Percentiles rank a stretch among this genome's conserved stretches.
Conservation (phyloP, 768 basidiomycete species). For the Pisolithus marmoratus region DNA sequence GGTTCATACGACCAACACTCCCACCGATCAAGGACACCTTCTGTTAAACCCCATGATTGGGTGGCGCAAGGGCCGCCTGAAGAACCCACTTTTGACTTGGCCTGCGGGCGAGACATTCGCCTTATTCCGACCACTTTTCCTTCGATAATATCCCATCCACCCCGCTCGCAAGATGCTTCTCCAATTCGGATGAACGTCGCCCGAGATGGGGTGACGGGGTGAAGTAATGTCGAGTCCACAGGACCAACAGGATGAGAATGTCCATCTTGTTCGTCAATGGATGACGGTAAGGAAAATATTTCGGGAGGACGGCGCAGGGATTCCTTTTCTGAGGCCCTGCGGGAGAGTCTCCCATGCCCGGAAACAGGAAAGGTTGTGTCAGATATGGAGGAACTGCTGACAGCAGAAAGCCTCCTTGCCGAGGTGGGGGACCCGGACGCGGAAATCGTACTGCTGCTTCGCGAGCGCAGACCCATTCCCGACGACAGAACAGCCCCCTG, state of each 20-base stretch:
- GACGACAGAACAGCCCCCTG: conserved; percentile 40
- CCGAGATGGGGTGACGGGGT: conserved; percentile 36
- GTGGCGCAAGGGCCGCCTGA: conserved; percentile 8
- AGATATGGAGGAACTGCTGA: conserved; percentile 27
- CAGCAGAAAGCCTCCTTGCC: conserved; percentile 43
- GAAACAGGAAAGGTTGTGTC: conserved; percentile 71
- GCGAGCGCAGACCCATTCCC: conserved; percentile 47
- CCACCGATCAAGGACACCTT: conserved; percentile 72
- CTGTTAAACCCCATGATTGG: conserved; percentile 42
- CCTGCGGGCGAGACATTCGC: conserved; percentile 48
- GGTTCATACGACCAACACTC: conserved; percentile 79
- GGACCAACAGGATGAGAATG: conserved; percentile 26
- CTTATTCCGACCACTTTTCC: conserved; percentile 65
- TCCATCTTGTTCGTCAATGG: conserved; percentile 22
- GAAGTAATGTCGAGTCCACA: conserved; percentile 27
- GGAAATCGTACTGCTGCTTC: conserved; percentile 54
- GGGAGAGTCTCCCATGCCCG: conserved; percentile 71
- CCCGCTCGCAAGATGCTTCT: conserved; percentile 65
- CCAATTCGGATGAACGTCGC: conserved; percentile 48
- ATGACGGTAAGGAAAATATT: conserved; percentile 37
- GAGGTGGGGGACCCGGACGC: conserved; percentile 37
- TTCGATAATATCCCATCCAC: conserved; percentile 65
- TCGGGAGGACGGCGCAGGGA: conserved; percentile 43
- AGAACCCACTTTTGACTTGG: conserved; percentile 21
- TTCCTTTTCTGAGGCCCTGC: conserved; percentile 69